phyloP scores from a whole-genome alignment of 225 moss, liverwort and hornwort genomes.

The Marchantia polymorpha region DNA sequence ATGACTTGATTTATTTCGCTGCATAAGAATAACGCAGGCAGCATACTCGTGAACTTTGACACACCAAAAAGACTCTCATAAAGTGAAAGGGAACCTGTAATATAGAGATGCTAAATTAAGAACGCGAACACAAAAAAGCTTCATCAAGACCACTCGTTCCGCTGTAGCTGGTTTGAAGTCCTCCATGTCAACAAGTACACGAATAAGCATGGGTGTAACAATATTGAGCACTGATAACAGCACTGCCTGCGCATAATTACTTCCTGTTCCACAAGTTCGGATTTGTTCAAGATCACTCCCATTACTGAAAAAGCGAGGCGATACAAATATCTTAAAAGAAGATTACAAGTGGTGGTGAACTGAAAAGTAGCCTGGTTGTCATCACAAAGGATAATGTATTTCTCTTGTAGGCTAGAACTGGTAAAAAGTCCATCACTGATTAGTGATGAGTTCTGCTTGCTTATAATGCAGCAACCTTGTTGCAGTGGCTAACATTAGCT shows the following conservation, averaged over 20 bases:
- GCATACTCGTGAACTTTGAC: not conserved
- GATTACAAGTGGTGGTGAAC: not conserved
- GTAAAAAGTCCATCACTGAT: not conserved
- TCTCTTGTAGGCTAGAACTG: not conserved
- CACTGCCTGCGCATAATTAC: slow-evolving; percentile 53
- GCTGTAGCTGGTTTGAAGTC: slow-evolving; percentile 65
- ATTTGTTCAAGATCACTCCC: not conserved
- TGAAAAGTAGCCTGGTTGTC: not conserved
- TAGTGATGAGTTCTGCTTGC: not conserved
- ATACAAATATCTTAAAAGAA: not conserved
- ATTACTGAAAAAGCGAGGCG: not conserved
- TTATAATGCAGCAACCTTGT: no score
- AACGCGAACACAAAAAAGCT: slow-evolving; percentile 66
- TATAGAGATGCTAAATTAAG: slow-evolving; percentile 67
- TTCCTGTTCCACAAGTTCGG: slow-evolving; percentile 32
- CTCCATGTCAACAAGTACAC: slow-evolving; percentile 59
- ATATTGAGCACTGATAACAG: slow-evolving; percentile 66
- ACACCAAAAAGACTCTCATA: not conserved
- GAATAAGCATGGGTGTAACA: slow-evolving; percentile 49
- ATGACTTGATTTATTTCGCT: no score
- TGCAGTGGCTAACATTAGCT: no score
- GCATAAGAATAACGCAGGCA: not conserved
- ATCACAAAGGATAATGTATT: not conserved
- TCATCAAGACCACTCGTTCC: slow-evolving; percentile 57
- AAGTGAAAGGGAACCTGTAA: slow-evolving; percentile 43